phyloP scores from a whole-genome alignment of 805 yeast species.

The Vanderwaltozyma verrucispora region DNA sequence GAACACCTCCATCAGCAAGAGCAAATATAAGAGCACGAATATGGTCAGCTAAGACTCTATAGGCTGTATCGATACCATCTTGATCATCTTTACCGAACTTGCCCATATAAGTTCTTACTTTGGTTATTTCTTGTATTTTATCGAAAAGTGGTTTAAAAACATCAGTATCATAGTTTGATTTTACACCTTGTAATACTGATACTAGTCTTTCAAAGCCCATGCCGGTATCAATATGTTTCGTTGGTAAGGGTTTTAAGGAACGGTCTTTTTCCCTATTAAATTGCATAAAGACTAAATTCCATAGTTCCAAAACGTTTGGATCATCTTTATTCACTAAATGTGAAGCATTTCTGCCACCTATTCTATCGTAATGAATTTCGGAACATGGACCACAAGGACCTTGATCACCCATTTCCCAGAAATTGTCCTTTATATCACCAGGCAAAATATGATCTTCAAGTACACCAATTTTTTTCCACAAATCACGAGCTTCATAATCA shows the following conservation, averaged over 20 bases:
- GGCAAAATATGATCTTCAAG: conserved; percentile 87
- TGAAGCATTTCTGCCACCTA: conserved; percentile 96
- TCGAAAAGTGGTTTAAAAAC: conserved; percentile 83
- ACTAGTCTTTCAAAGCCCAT: conserved; percentile 98
- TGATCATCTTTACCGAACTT: conserved; percentile 84
- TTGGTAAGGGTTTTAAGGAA: conserved; percentile 71
- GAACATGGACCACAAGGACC: conserved; percentile 99
- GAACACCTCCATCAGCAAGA: conserved; percentile 96
- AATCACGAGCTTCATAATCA: conserved; percentile 83
- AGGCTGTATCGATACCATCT: conserved; percentile 96
- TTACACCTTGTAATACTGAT: conserved; percentile 80
- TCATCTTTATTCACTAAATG: conserved; percentile 88
- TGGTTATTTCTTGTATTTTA: conserved; percentile 84
- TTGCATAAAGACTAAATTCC: conserved; percentile 97
- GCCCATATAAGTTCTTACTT: conserved; percentile 87
- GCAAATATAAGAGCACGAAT: conserved; percentile 95
- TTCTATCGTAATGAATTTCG: conserved; percentile 94
- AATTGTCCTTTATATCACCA: conserved; percentile 86
- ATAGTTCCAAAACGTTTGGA: conserved; percentile 93
- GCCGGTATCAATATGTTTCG: conserved; percentile 95
- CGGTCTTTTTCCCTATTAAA: conserved; percentile 88
- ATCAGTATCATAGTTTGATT: conserved; percentile 94
- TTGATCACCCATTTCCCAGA: conserved; percentile 99
- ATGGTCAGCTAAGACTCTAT: conserved; percentile 96
- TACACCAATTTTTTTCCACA: conserved; percentile 84